phyloP scores from a whole-genome alignment of 805 yeast species.

The Saccharomycopsis sp. region DNA sequence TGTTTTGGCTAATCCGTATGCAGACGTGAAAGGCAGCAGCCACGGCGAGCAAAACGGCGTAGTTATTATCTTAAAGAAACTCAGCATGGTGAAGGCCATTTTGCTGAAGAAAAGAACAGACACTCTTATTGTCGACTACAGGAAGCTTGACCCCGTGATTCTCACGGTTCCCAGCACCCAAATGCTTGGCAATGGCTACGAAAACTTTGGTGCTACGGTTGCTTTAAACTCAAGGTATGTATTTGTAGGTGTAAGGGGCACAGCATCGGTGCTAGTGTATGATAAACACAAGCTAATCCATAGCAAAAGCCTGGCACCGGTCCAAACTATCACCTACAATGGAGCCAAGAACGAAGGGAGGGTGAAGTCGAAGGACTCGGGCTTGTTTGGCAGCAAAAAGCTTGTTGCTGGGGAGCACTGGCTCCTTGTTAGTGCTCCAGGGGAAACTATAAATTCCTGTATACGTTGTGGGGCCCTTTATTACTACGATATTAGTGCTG shows the following conservation, averaged over 20 bases:
- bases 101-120: slow-evolving; percentile 12
- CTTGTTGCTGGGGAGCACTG: slow-evolving; percentile 23
- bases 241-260: slow-evolving; percentile 35
- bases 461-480: slow-evolving; percentile 38
- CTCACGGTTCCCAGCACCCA: slow-evolving; percentile 22
- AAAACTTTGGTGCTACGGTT: slow-evolving; percentile 36
- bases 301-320: not conserved
- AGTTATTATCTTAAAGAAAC: slow-evolving; percentile 26
- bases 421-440: slow-evolving; percentile 29
- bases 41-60: slow-evolving; percentile 31
- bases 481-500: slow-evolving; percentile 24
- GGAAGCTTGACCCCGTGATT: slow-evolving; percentile 4
- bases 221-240: slow-evolving; percentile 25
- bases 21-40: not conserved
- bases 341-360: slow-evolving; percentile 9
- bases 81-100: not conserved
- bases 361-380: slow-evolving; percentile 23
- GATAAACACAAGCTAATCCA: slow-evolving; percentile 16
- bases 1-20: not conserved
- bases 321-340: not conserved
- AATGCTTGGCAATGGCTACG: slow-evolving; percentile 28
- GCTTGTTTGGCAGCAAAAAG: slow-evolving; percentile 27
- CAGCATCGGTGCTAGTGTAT: slow-evolving; percentile 34
- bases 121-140: not conserved
- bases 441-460: slow-evolving; percentile 27